Evolutionary conservation across 768 basidiomycete genomes (phyloP).

Genomic region (Exidia glandulosa): DNA sequence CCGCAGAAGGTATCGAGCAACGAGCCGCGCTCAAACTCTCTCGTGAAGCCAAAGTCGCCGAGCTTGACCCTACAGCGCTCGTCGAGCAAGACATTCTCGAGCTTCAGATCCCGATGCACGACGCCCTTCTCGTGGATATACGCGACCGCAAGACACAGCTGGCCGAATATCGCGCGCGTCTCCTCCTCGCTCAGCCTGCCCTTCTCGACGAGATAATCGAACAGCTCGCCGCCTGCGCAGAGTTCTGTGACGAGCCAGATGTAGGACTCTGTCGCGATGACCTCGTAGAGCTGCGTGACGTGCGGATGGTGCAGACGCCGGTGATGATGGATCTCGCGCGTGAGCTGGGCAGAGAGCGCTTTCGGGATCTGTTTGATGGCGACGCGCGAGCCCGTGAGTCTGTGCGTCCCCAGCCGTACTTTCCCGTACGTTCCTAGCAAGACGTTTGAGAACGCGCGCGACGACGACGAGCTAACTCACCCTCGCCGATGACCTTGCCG

Average conservation of each 20-base stretch:
- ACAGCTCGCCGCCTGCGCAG: constrained; percentile 93
- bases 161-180: constrained; percentile 83
- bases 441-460: neutral
- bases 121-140: constrained; percentile 89
- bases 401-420: constrained; percentile 88
- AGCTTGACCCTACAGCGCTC: constrained; percentile 86
- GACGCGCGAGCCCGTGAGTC: constrained; percentile 81
- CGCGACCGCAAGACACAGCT: constrained; percentile 85
- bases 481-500: constrained; percentile 91
- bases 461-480: constrained; percentile 30
- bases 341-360: constrained; percentile 79
- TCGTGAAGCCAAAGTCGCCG: constrained; percentile 90
- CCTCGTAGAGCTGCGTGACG: constrained; percentile 92
- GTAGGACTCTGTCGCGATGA: constrained; percentile 88
- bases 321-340: constrained; percentile 97
- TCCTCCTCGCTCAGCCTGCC: constrained; percentile 80
- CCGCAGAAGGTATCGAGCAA: constrained; percentile 92
- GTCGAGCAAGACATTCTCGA: constrained; percentile 90
- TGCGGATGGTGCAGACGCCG: constrained; percentile 92
- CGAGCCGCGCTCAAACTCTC: constrained; percentile 70
- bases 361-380: constrained; percentile 99
- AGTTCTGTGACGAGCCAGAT: constrained; percentile 98
- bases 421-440: constrained; percentile 83
- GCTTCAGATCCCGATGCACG: constrained; percentile 92
- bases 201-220: constrained; percentile 96